These are phyloP conservation scores for Irpex rosettiformis DNA, from an alignment of 1,284 basidiomycete species.

Conservation along the genomic window DNA sequence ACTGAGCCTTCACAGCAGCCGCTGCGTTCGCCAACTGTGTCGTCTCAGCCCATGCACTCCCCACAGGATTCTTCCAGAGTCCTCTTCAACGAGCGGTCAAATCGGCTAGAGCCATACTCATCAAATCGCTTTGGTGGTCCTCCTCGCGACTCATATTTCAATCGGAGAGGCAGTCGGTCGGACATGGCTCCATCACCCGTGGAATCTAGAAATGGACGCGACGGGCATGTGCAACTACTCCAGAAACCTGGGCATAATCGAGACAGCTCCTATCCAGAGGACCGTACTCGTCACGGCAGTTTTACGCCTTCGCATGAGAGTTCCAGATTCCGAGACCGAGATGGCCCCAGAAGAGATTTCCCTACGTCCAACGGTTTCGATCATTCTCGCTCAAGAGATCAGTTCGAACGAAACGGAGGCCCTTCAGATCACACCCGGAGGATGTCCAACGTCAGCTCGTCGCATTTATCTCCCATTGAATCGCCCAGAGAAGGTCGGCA, in stretches of 20 bases:
- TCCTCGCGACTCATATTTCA: conserved; percentile 29
- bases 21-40: conserved; percentile 33
- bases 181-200: conserved; percentile 39
- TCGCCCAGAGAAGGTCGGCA: conserved; percentile 28
- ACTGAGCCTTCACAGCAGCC: conserved; percentile 39
- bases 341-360: conserved; percentile 18
- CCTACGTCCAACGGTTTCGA: conserved; percentile 20
- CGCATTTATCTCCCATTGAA: conserved; percentile 15
- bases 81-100: conserved; percentile 89
- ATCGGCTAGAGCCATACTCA: conserved; percentile 75
- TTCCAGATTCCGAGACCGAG: conserved; percentile 23
- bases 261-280: conserved; percentile 7
- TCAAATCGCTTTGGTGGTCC: conserved; percentile 33
- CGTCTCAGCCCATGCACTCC: conserved; percentile 42
- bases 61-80: conserved; percentile 56
- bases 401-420: conserved; percentile 15
- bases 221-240: conserved; percentile 46
- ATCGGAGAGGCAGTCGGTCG: conserved; percentile 42
- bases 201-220: conserved; percentile 43
- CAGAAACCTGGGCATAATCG: conserved; percentile 36
- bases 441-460: conserved; percentile 19
- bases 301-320: conserved; percentile 15
- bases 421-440: conserved; percentile 23
- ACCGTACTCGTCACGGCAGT: conserved; percentile 15
- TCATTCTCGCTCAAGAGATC: conserved; percentile 16